Base-by-base conservation (phyloP, 2,329 filamentous ascomycete genomes). In the Ramichloridium luteum region DNA sequence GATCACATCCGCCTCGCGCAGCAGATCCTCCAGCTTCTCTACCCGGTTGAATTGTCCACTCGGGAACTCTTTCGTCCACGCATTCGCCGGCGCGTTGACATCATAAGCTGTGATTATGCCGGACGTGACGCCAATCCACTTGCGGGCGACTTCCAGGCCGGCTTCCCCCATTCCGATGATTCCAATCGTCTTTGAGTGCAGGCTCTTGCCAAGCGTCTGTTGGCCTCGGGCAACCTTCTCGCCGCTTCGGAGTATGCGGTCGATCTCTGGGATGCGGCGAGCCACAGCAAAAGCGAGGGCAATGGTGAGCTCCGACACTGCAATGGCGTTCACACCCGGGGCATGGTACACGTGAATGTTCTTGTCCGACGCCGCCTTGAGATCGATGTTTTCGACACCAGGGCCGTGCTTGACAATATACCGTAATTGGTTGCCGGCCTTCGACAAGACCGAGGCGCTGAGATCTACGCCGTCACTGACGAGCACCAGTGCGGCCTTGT, bases 261-360 rank as follows among this genome's bases (percentile, higher is more conserved):
- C 46, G n/a, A 55, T 36, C 27, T 56, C 45, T 6, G 42, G 37
- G 5, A 57, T 36, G 5, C 53, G 44, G 4, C 55, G 43, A 5
- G 51, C 43, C 3, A 58, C 39, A 6, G 44, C 46, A 5, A 56
- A 39, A 5, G 51, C 48, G 8, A 59, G 43, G 13, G 44, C 43
- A 1, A 59, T 25, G 1, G 50, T 45, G 22, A 57, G 33, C 31
- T 58, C 55, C 4, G 55, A 55, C 2, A 60, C 57, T 3, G 55
- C 40, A 8, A 56, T 53, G 4, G 63, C 51, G 35, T 67, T 67
- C 14, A 61, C 56, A 8, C 48, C 55, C 1, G 63, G 60, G 26
- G 56, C 61, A 30, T 67, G 67, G 33, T 55, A 58, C 20, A 69
- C 61, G 10, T 54, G 51, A 30, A 69, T 58, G 15, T 59, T 60